Base-by-base conservation (phyloP, 495 filamentous ascomycete species). In the Hypoxylon subgilvum region DNA sequence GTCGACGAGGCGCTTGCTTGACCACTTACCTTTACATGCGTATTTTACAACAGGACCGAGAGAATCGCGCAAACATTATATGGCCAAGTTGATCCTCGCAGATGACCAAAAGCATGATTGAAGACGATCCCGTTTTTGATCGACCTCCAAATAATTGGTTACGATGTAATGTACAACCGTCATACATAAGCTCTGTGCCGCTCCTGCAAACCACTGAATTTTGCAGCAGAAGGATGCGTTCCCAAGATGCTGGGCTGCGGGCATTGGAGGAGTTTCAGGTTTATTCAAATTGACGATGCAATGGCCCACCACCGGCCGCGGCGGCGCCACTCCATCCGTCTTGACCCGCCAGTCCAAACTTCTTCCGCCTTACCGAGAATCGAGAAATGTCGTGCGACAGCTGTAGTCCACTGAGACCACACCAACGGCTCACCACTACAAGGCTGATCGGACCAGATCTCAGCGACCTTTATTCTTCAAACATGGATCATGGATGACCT, bases 151-250 rank as follows among this genome's bases (percentile, higher is more conserved):
- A 49, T 54, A 54, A 61, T 61, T 36, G 44, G 38, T 28, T 17
- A 27, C 31, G 21, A n/a, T 36, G 32, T 46, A 45, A n/a, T n/a
- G n/a, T n/a, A n/a, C n/a, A n/a, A n/a, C n/a, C 47, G 34, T 59
- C 47, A 59, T 47, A 59, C 42, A 32, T 49, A 42, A 59, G 56
- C 34, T 45, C 31, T 36, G 31, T 56, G 48, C 34, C 31, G 49
- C 44, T 62, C 28, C 52, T 57, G 59, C 59, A 55, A 50, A 18
- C 57, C 51, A 55, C 31, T 40, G 23, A 44, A 57, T 57, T 52
- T 52, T 56, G 59, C 59, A 62, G 58, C 8, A 27, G 23, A 27
- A 27, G 23, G 8, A 8, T 4, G 41, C 35, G 16, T 41, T 57
- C 59, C 59, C 52, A 52, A 62, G 52, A 35, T 41, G 59, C 12